Percentiles rank a stretch among this genome's conserved stretches.
Conservation (phyloP, 768 basidiomycete genomes). For the Leucocoprinus leucothites region DNA sequence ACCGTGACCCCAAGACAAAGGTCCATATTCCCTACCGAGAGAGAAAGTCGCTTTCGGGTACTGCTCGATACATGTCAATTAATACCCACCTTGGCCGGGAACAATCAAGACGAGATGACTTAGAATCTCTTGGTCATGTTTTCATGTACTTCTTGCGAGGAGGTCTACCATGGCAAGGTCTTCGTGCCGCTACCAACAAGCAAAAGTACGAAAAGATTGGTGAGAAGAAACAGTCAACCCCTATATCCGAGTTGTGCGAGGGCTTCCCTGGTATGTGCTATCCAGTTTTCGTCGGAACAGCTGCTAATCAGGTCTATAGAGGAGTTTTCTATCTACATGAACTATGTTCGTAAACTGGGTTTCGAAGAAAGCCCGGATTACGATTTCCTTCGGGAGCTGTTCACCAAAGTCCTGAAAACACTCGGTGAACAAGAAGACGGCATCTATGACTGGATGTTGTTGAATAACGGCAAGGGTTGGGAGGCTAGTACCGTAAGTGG, state of each 20-base stretch:
- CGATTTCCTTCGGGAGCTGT: constrained; percentile 94
- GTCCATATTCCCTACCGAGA: constrained; percentile 99
- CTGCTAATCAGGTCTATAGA: constrained; percentile 43
- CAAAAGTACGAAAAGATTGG: constrained; percentile 99
- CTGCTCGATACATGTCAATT: constrained; percentile 99
- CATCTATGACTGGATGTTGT: constrained; percentile 93
- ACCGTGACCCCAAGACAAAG: constrained; percentile 96
- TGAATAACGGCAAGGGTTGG: constrained; percentile 96
- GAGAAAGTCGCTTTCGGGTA: constrained; percentile 93
- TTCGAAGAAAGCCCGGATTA: constrained; percentile 99
- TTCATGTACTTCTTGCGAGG: constrained; percentile 99
- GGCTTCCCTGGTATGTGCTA: constrained; percentile 82
- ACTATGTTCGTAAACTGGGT: constrained; percentile 97
- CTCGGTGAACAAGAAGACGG: constrained; percentile 88
- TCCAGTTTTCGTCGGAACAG: constrained; percentile 1
- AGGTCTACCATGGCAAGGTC: constrained; percentile 96
- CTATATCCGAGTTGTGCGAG: constrained; percentile 90
- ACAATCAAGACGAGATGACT: constrained; percentile 90
- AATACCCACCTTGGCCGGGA: constrained; percentile 98
- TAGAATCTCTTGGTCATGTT: constrained; percentile 96
- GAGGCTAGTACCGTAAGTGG: constrained; percentile 77
- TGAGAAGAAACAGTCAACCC: constrained; percentile 96
- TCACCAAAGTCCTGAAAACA: constrained; percentile 87
- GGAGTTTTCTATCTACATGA: constrained; percentile 98
- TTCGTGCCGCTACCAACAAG: constrained; percentile 98